Conservation (phyloP, 202 grass and related monocot species). For the Panicum hallii region DNA sequence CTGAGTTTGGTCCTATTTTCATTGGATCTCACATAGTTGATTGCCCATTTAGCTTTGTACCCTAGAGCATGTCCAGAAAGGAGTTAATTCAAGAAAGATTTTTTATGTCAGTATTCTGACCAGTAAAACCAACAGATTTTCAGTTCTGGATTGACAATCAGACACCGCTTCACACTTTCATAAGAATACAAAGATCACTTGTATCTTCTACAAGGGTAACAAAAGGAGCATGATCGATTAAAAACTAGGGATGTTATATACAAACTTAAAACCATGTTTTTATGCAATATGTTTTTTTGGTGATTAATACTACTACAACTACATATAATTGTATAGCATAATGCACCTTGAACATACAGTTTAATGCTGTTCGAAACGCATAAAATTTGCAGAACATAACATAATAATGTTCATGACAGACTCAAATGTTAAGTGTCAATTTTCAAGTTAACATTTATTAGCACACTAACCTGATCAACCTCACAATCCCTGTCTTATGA, state of each 20-base stretch:
- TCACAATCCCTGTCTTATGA: neutral
- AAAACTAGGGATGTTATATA: neutral
- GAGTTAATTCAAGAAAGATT: neutral
- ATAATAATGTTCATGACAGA: neutral
- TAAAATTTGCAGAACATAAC: neutral
- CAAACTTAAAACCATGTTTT: neutral
- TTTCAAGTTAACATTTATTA: neutral
- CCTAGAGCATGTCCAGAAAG: neutral
- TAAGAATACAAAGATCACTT: neutral
- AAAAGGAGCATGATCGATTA: neutral
- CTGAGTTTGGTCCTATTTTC: neutral
- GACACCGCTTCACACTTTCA: neutral
- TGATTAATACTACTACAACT: neutral
- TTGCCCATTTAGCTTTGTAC: neutral
- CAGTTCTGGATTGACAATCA: neutral
- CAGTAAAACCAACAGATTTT: neutral
- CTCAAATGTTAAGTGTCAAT: neutral
- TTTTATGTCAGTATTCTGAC: constrained; percentile 4
- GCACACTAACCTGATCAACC: neutral
- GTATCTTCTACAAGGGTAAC: neutral
- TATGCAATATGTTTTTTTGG: neutral
- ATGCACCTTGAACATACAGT: neutral
- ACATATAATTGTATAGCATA: neutral
- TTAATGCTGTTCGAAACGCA: neutral
- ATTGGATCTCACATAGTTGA: neutral